phyloP scores from a whole-genome alignment of 2,329 filamentous ascomycete species.

The Madurella mycetomatis region DNA sequence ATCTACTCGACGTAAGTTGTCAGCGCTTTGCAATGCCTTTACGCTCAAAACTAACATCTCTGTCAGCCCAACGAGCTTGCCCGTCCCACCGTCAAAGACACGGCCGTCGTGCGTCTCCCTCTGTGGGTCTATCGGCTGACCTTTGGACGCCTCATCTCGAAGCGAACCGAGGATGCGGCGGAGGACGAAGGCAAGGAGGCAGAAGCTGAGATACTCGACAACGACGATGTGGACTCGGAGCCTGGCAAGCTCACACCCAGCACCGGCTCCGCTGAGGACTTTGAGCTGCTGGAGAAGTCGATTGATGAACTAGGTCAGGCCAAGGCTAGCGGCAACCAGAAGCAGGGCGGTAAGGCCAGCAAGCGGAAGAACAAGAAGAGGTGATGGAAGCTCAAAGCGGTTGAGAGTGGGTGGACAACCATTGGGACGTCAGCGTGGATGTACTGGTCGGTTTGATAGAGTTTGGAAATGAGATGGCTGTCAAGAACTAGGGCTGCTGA shows the following conservation, averaged over 20 bases:
- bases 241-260: conserved; percentile 48
- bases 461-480: background rate
- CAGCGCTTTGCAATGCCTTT: background rate
- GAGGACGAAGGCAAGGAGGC: conserved; percentile 34
- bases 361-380: conserved; percentile 54
- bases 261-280: conserved; percentile 56
- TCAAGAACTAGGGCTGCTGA: background rate
- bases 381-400: conserved; percentile 30
- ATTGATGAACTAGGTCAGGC: conserved; percentile 50
- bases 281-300: conserved; percentile 60
- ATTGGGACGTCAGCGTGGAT: background rate
- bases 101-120: conserved; percentile 75
- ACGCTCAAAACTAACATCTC: conserved; percentile 23
- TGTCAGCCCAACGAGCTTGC: conserved; percentile 73
- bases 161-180: conserved; percentile 29
- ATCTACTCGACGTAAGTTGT: conserved; percentile 74
- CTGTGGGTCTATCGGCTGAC: conserved; percentile 62
- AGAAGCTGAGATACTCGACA: conserved; percentile 34
- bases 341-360: conserved; percentile 39
- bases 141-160: conserved; percentile 45
- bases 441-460: background rate
- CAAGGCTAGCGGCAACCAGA: conserved; percentile 44
- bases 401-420: background rate
- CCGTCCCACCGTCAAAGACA: conserved; percentile 73
- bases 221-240: conserved; percentile 46